Conservation (phyloP, 1,284 basidiomycete genomes). For the Sporisorium reilianum region DNA sequence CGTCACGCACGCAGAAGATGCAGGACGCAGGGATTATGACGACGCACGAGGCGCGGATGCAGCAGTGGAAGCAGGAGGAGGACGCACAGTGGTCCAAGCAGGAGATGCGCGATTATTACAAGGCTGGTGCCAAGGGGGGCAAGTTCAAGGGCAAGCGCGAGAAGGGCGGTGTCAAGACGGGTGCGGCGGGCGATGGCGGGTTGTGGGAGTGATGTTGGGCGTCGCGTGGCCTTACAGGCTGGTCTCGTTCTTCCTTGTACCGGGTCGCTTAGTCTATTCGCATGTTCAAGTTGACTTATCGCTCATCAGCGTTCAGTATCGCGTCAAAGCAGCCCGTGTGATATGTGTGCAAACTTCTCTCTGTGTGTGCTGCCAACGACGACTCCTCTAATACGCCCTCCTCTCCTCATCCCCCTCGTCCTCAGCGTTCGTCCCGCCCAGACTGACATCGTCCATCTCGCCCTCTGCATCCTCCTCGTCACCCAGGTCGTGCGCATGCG, state of each 20-base stretch:
- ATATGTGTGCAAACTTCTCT: too few species aligned
- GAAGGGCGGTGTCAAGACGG: slow-evolving; percentile 62
- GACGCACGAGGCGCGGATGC: slow-evolving; percentile 45
- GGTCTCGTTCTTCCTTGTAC: too few species aligned
- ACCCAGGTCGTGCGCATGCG: background rate
- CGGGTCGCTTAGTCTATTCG: too few species aligned
- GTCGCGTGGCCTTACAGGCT: too few species aligned
- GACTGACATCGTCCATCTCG: slow-evolving; percentile 49
- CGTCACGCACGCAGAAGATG: slow-evolving; percentile 54
- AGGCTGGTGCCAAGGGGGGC: slow-evolving; percentile 58
- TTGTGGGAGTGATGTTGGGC: slow-evolving; percentile 59
- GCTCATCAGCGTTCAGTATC: background rate
- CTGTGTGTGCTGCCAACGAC: background rate
- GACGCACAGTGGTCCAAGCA: slow-evolving; percentile 48
- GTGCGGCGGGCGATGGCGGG: slow-evolving; percentile 48
- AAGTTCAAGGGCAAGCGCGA: slow-evolving; percentile 62
- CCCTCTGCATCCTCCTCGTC: slow-evolving; percentile 38
- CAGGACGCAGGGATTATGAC: slow-evolving; percentile 56
- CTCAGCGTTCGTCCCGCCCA: slow-evolving; percentile 24
- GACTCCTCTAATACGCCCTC: slow-evolving; percentile 8
- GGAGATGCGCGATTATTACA: slow-evolving; percentile 63
- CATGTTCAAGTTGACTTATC: too few species aligned
- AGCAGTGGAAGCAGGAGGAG: slow-evolving; percentile 58
- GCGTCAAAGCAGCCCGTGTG: too few species aligned
- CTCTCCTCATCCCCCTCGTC: slow-evolving; percentile 24